A percentile compares a stretch with the other conserved stretches of the same genome.
Evolutionary conservation across 441 rosid genomes (phyloP).

Genomic region (Jatropha podagrica): DNA sequence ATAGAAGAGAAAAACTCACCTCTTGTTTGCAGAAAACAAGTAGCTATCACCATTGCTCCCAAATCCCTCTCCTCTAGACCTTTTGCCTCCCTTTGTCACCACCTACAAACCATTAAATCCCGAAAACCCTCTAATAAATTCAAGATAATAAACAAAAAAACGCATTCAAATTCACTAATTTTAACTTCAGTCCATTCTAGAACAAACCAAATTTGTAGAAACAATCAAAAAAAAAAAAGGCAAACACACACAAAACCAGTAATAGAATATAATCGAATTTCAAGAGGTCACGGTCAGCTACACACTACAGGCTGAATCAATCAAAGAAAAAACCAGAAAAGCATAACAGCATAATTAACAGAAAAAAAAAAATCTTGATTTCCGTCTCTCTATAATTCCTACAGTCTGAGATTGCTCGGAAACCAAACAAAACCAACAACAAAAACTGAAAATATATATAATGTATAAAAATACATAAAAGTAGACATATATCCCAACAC

Average conservation of each 20-base stretch:
- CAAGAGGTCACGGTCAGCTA: too few relatives aligned
- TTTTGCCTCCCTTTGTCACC: constrained; percentile 34
- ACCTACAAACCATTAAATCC: constrained; percentile 28
- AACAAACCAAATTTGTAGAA: constrained; percentile 7
- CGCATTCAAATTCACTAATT: not conserved
- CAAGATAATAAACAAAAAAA: not conserved
- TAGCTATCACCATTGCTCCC: constrained; percentile 14
- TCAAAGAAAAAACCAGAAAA: too few relatives aligned
- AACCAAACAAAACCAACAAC: not conserved
- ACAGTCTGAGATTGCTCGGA: not conserved
- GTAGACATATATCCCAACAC: too few relatives aligned
- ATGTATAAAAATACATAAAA: too few relatives aligned
- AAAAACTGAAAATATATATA: not conserved
- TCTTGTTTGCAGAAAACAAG: constrained; percentile 26
- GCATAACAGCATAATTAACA: too few relatives aligned
- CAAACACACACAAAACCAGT: not conserved
- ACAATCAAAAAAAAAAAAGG: not conserved
- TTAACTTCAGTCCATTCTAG: not conserved
- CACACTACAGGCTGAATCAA: too few relatives aligned
- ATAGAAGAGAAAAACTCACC: constrained; percentile 25
- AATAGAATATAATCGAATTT: not conserved
- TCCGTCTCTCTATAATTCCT: not conserved
- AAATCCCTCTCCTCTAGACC: constrained; percentile 22
- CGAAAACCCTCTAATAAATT: not conserved
- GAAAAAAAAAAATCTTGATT: not conserved